Evolutionary conservation across 1,139 yeast genomes (phyloP), one percentile per base, ranked within the genome.

Genomic region (Yamadazyma atlantica): DNA sequence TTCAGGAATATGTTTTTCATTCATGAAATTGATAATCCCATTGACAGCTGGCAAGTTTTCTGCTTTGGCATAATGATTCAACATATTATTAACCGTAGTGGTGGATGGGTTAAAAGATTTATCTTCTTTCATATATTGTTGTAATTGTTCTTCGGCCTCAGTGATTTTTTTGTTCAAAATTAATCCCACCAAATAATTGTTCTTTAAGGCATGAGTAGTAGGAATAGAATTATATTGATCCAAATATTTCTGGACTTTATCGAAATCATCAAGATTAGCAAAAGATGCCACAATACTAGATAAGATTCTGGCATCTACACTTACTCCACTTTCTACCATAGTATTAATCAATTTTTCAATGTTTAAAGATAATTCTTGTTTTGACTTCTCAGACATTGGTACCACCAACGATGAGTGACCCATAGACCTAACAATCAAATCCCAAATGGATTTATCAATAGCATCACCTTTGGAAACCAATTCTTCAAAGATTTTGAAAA

Each of bases 1-100:
- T 21, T 84, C 85, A 25, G 67, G 55, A 26, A 82, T 61, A n/a
- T 67, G 60, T 26, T 65, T 40, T 23, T 50, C 47, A 39, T 56
- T 54, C 75, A 70, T 70, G 51, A 58, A 70, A 29, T 58, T 47
- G 34, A 68, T 46, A 32, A 70, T 60, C 4, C 69, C 71, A 35
- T 64, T 68, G 12, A 69, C 69, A 3, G 75, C 71, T 21, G 57
- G 49, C 41, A 56, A 60, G 48, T 69, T 67, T 36, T 58, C 53
- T 11, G 30, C 33, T 30, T 58, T 58, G 22, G 64, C 57, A 43
- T 71, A 65, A 44, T 54, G 46, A 33, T 50, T 51, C 46, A 71
- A 55, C 44, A 69, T 67, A 6, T 62, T 51, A 51, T 71, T 70
- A 64, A 70, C 59, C 12, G 62, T 60, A 12, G 51, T 46, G 21